These are phyloP conservation scores for Auriculariales sp. DNA, from an alignment of 768 basidiomycete species.

Conservation along the genomic window DNA sequence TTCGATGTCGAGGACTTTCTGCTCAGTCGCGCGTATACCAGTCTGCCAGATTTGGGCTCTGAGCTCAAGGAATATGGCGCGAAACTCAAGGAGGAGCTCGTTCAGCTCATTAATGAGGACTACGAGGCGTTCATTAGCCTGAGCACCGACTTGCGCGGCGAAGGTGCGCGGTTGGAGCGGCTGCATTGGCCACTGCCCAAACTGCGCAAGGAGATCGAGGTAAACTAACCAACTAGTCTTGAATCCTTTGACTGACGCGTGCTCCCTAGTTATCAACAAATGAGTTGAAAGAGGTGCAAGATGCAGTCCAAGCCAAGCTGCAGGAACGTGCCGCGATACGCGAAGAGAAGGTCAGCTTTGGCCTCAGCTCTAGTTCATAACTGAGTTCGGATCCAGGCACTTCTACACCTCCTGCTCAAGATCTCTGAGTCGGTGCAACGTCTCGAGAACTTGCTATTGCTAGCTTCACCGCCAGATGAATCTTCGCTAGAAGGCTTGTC, in stretches of 20 bases:
- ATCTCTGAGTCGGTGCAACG: constrained; percentile 85
- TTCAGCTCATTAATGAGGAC: constrained; percentile 92
- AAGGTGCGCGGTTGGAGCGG: constrained; percentile 54
- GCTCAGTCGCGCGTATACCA: constrained; percentile 69
- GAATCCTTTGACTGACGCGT: constrained; percentile 6
- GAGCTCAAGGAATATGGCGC: constrained; percentile 81
- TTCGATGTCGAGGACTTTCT: constrained; percentile 85
- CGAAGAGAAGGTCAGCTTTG: constrained; percentile 66
- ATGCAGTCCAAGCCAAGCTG: constrained; percentile 65
- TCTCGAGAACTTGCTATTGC: constrained; percentile 72
- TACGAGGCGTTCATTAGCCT: constrained; percentile 96
- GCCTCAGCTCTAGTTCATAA: no score
- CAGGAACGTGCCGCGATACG: constrained; percentile 58
- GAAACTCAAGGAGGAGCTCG: constrained; percentile 80
- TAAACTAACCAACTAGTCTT: constrained; percentile 20
- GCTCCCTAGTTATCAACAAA: constrained; percentile 8
- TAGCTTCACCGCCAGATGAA: constrained; percentile 37
- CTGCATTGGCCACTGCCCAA: constrained; percentile 53
- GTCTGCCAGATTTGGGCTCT: constrained; percentile 71
- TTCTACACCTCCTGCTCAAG: constrained; percentile 78
- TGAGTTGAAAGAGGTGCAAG: constrained; percentile 50
- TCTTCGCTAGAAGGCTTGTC: constrained; percentile 12
- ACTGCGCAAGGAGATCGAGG: constrained; percentile 53
- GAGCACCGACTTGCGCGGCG: constrained; percentile 81
- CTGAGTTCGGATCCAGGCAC: constrained; percentile 53